Base-by-base conservation (phyloP, 2,329 filamentous ascomycete species). In the Aspergillus pseudotamarii region DNA sequence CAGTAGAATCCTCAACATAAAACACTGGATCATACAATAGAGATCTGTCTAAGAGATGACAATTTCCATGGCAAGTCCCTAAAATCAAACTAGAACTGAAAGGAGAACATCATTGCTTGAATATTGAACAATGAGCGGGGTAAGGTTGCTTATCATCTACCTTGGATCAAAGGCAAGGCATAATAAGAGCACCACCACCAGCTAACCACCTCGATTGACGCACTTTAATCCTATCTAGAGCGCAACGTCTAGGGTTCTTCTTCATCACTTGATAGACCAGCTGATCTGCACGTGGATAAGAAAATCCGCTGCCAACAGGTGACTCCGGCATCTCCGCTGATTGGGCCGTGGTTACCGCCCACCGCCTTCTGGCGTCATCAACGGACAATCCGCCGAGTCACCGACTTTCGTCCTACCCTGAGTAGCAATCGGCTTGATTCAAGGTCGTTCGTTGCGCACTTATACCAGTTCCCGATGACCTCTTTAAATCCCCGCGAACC, bases 401-500 rank as follows among this genome's bases (percentile, higher is more conserved):
- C 53, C 34, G 30, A 41, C 38, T 41, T 28, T n/a, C 51, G 45
- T 26, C 21, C 34, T 36, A 63, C 32, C 23, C 14, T 19, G 38
- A 41, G 6, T 6, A n/a, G 16, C 19, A 19, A 19, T 9, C 38
- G 26, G 45, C 54, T 41, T 26, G 19, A 14, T n/a, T 14, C 43
- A 50, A 21, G 26, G 28, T 57, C 32, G 10, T 12, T 30, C 26
- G 46, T 19, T 28, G 26, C 23, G 32, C 10, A 50, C 57, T 23
- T 28, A 9, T 54, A 16, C 9, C 16, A 51, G 32, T 26, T 60
- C 55, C 54, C 48, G 30, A 98, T 98, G 94, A 91, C 94, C 14
- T 90, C 90, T 46, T 85, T 96, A 51, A 80, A 85, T 51, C 92
- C 92, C 56, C 88, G 92, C 62, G 82, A 86, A 61, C 88, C 92